Base-by-base conservation (phyloP, 2,329 filamentous ascomycete species). In the Teratosphaeria gauchensis region DNA sequence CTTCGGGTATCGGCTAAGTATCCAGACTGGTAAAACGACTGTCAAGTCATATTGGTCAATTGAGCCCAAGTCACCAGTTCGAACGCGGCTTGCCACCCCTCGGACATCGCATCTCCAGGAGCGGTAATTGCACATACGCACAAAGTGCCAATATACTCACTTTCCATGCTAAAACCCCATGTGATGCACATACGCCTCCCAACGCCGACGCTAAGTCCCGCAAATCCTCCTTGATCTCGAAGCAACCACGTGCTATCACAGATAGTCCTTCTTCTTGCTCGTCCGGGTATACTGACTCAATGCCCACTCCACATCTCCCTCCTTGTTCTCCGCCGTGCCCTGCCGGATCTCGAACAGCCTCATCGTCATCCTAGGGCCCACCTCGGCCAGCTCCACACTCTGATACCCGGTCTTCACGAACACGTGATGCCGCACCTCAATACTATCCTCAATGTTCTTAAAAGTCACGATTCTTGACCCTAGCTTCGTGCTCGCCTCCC, bases 281-380 rank as follows among this genome's bases (percentile, higher is more conserved):
- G 92, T 97, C 65, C 94, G 82, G 8, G 92, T 99, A 74, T 96
- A 99, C 71, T 96, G 92, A 62, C 90, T 95, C 63, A 99, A 80
- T 63, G 94, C 88, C 94, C 94, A 99, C 76, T 99, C 94, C 4
- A 95, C 85, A 74, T 99, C 94, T 3, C 92, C 92, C 65, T 95
- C 89, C 74, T 95, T 95, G 69, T 92, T 95, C 71, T 97, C 94
- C 61, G 96, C 78, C 3, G 92, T 95, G 16, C 94, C 92, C 56
- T 87, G 87, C 53, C 92, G 82, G 62, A 99, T 96, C 77, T 97
- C 90, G 71, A 97, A 99, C 56, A 91, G 78, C 65, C 90, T 82
- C 90, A 97, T 94, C n/a, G 91, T 96, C 90, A 97, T 96, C 59
- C 94, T 82, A 1, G 94, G 94, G 0, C 92, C 91, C 55, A 95